Evolutionary conservation across 1,284 basidiomycete genomes (phyloP).

Genomic region (Irpex sp.): DNA sequence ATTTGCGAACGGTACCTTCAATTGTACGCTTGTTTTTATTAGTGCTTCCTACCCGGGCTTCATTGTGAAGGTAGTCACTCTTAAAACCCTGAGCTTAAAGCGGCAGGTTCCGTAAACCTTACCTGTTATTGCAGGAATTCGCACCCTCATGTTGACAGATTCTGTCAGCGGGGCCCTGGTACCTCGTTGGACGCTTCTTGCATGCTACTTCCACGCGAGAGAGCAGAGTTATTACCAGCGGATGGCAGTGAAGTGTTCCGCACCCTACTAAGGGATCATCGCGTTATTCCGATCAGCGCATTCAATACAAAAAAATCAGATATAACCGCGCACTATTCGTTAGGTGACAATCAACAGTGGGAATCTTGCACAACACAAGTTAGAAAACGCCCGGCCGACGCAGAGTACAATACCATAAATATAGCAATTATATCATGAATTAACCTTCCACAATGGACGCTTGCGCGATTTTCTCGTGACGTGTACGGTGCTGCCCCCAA

Average conservation of each 20-base stretch:
- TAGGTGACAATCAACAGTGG: constrained; percentile 3
- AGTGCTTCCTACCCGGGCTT: neutral
- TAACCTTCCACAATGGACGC: constrained; percentile 83
- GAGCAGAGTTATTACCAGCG: neutral
- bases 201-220: neutral
- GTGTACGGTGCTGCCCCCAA: constrained; percentile 74
- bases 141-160: constrained; percentile 3
- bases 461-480: constrained; percentile 83
- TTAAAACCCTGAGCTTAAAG: neutral
- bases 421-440: constrained; percentile 35
- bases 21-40: neutral
- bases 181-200: constrained; percentile 1
- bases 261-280: neutral
- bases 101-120: neutral
- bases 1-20: neutral
- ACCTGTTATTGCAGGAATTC: neutral
- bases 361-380: constrained; percentile 9
- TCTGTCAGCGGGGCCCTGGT: constrained; percentile 8
- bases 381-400: constrained; percentile 10
- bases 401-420: constrained; percentile 8
- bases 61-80: neutral
- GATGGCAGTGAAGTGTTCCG: neutral
- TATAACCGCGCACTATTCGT: neutral
- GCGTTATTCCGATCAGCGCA: neutral
- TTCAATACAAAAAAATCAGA: neutral